phyloP scores from a whole-genome alignment of 805 yeast species.

The Aciculoconidium aculeatum region DNA sequence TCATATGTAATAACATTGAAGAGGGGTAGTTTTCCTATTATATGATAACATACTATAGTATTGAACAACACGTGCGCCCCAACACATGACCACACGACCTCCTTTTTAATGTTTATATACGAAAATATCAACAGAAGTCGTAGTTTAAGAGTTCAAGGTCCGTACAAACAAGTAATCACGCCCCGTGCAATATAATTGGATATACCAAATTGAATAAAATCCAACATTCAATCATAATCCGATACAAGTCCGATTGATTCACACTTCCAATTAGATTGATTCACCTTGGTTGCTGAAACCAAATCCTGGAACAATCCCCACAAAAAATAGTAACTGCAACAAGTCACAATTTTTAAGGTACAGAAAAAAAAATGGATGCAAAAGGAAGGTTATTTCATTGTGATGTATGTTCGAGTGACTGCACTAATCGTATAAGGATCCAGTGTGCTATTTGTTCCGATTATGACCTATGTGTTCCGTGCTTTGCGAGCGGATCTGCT shows the following conservation, averaged over 20 bases:
- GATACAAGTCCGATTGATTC: constrained; percentile 4
- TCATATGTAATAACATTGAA: too few relatives aligned
- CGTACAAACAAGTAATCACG: too few relatives aligned
- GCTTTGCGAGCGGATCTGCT: constrained; percentile 79
- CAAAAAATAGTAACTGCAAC: constrained; percentile 1
- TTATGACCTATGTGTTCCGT: constrained; percentile 96
- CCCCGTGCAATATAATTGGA: too few relatives aligned
- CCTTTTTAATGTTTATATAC: too few relatives aligned
- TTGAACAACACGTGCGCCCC: too few relatives aligned
- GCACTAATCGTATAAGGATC: constrained; percentile 86
- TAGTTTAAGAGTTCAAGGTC: too few relatives aligned
- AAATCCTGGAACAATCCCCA: background rate
- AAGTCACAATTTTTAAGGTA: background rate
- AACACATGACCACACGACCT: too few relatives aligned
- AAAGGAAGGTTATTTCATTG: constrained; percentile 62
- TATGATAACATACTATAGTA: too few relatives aligned
- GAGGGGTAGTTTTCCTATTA: too few relatives aligned
- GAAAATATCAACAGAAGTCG: too few relatives aligned
- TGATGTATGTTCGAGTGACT: constrained; percentile 94
- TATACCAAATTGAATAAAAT: too few relatives aligned
- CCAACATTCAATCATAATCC: too few relatives aligned
- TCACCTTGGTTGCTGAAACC: background rate
- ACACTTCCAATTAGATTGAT: constrained; percentile 3
- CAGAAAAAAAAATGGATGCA: constrained; percentile 33
- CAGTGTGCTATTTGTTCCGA: constrained; percentile 90